Evolutionary conservation across 805 yeast genomes (phyloP).

Genomic region (Ascoidea tarda): DNA sequence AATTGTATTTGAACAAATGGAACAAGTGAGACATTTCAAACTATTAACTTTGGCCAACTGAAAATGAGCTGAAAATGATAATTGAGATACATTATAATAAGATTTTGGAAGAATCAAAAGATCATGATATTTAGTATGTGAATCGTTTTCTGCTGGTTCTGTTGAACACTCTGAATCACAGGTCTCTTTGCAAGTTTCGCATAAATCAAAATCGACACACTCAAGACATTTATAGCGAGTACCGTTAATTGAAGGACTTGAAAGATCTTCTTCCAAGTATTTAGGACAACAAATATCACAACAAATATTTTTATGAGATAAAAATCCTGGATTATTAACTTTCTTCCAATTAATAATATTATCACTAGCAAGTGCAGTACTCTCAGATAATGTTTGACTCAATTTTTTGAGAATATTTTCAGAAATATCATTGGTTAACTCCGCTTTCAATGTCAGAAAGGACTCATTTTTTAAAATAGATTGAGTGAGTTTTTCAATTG

Average conservation of each 20-base stretch:
- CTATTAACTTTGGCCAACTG: neutral
- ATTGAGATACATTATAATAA: too few relatives aligned
- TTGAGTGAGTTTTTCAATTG: too few relatives aligned
- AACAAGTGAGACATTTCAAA: neutral
- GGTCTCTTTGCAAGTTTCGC: constrained; percentile 19
- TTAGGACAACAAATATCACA: neutral
- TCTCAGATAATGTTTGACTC: too few relatives aligned
- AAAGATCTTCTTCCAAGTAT: neutral
- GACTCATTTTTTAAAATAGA: too few relatives aligned
- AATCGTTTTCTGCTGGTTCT: constrained; percentile 4
- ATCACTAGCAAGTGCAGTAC: too few relatives aligned
- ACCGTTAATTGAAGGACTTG: constrained; percentile 18
- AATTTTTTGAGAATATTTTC: too few relatives aligned
- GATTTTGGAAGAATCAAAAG: constrained; percentile 5
- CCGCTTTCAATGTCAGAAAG: too few relatives aligned
- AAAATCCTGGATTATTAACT: too few relatives aligned
- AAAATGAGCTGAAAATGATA: neutral
- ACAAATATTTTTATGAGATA: neutral
- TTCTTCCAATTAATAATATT: too few relatives aligned
- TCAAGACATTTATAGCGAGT: constrained; percentile 30
- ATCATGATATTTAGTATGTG: constrained; percentile 12
- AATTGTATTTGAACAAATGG: neutral
- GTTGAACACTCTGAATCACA: constrained; percentile 1
- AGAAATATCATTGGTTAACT: too few relatives aligned
- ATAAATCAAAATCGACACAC: constrained; percentile 34